Evolutionary conservation across 805 yeast genomes (phyloP), one percentile per base, ranked within the genome.

Genomic region (Cyberlindnera maclurae): DNA sequence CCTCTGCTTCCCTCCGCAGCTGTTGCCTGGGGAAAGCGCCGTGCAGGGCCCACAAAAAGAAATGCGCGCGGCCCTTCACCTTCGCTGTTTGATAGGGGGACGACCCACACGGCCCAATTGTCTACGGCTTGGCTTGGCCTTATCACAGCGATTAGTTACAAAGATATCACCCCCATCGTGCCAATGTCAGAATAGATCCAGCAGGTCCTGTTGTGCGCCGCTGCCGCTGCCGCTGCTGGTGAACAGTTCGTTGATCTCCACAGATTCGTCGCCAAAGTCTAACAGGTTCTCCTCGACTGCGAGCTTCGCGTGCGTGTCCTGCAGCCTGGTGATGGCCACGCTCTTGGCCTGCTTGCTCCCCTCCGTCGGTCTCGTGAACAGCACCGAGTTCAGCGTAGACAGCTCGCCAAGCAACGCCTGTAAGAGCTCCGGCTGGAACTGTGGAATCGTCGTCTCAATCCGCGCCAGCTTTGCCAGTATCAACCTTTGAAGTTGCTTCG

Each of bases 351-450:
- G 50, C 43, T 67, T 65, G 17, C 63, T 56, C 47, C 39, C 67
- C 5, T 84, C 77, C 11, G 97, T 95, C 24, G 8, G 24, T 20
- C n/a, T n/a, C 55, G 82, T 82, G 60, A 83, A 94, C 55, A 86
- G 86, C 3, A 93, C 93, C 0, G 97, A 86, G 29, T 96, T 80
- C 44, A 93, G 70, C 8, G 93, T 82, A 3, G 94, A 79, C 40
- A 90, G 63, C 55, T 90, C 95, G n/a, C 65, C 57, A 24, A 90
- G 55, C 36, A 93, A 68, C 45, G 77, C 80, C 31, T 79, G 75
- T 41, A 89, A 69, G 4, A 87, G 67, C 16, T 67, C 69, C 0
- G 85, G 81, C 30, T 86, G 78, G 52, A 89, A 81, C 15, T 70
- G 61, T 31, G 87, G 81, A 24, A 89, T 75, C 2, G 88, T 80